A percentile compares a stretch with the other conserved stretches of the same genome.
phyloP scores from a whole-genome alignment of 2,329 filamentous ascomycete species.

The Diaporthe aspalathi region DNA sequence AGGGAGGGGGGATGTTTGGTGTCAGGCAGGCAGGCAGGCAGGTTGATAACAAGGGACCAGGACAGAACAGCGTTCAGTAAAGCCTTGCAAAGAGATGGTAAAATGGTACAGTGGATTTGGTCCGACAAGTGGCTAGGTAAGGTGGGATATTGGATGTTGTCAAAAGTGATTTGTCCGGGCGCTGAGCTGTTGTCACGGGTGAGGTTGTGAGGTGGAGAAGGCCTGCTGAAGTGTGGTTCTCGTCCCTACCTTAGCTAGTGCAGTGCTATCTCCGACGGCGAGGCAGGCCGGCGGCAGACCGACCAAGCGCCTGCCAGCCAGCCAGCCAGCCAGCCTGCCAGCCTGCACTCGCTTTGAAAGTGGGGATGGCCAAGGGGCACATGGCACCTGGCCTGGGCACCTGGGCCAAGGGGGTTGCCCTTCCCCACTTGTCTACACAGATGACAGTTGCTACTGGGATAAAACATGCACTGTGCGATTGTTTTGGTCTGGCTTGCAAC shows the following conservation, averaged over 20 bases:
- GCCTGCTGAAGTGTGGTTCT: conserved; percentile 18
- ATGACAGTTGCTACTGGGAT: not conserved
- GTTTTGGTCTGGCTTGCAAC: not conserved
- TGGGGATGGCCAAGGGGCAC: conserved; percentile 8
- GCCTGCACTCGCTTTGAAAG: too few relatives aligned
- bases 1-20: conserved; percentile 2
- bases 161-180: not conserved
- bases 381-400: too few relatives aligned
- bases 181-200: conserved; percentile 20
- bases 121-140: not conserved
- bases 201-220: conserved; percentile 30
- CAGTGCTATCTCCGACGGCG: conserved; percentile 13
- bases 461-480: too few relatives aligned
- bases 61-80: not conserved
- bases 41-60: not conserved
- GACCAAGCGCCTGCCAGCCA: not conserved
- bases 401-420: too few relatives aligned
- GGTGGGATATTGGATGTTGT: conserved; percentile 8
- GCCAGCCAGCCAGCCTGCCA: too few relatives aligned
- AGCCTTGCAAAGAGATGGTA: not conserved
- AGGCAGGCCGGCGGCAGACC: conserved; percentile 2
- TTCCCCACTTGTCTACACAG: conserved; percentile 16
- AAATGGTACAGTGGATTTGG: not conserved
- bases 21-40: conserved; percentile 6
- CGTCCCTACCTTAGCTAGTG: not conserved